Evolutionary conservation across 352 stramenopile species (phyloP), one percentile per base, ranked within the genome.

Genomic region (Phytophthora sansomeana): DNA sequence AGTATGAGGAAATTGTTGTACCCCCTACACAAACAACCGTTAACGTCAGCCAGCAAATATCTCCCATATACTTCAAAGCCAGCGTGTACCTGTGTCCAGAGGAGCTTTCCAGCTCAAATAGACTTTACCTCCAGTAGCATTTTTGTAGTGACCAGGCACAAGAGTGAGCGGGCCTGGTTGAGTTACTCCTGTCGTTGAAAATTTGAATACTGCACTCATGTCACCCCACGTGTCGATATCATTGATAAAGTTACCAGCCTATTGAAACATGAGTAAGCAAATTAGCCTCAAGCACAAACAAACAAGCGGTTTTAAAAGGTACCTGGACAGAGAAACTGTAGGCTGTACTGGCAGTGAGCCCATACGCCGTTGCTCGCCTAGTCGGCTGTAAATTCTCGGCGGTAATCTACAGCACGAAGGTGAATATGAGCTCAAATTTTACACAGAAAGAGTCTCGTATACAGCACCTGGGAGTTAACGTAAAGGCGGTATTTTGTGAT

Each of bases 401-500:
- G 6, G 47, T 47, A 14, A 81, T 29, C 35, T 78, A 53, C 10
- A 11, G n/a, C 29, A 50, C 33, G 50, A 63, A 26, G 11, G 16
- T 10, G 4, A 32, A 28, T 16, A 24, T 63, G 38, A 70, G 44
- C 5, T 14, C 6, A 1, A 21, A 6, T 9, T 29, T 30, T 41
- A 11, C 17, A 2, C 16, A 44, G 17, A 35, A 9, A 30, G 19
- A 19, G 26, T n/a, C 3, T 5, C 28, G 63, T 4, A 49, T 54
- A n/a, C 30, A 6, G 55, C 62, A 67, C 75, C 58, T 75, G 42
- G 38, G 38, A 10, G 52, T 59, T 21, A 30, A 62, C 47, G 32
- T 87, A 83, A 24, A 92, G 48, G 7, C 80, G 78, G 44, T 91
- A 92, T 6, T 90, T 90, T 5, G 53, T 81, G 24, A 92, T 81